Base-by-base conservation (phyloP, 768 basidiomycete genomes). In the Trametes sanguinea region DNA sequence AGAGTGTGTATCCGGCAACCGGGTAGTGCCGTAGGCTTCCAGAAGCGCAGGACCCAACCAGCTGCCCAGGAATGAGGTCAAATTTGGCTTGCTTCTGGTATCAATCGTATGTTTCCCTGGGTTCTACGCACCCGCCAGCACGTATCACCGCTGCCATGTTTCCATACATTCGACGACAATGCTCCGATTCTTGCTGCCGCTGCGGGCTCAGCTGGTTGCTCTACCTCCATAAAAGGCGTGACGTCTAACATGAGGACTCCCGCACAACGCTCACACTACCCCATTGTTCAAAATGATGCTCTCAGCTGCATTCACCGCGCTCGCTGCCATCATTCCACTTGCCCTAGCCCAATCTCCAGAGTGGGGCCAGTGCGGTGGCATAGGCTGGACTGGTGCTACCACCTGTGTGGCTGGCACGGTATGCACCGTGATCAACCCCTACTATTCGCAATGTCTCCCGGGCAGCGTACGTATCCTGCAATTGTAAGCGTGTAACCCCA, bases 381-480 rank as follows among this genome's bases (percentile, higher is more conserved):
- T 76, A 52, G 77, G 77, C 67, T 69, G 69, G 76, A 67, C 67
- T 5, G 65, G 79, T 69, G 32, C 72, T n/a, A 73, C 71, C 14
- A 70, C 78, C 7, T 82, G 80, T 56, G 71, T 76, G 32, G 16
- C 76, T 3, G 79, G 80, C 2, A 74, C 72, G 29, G 71, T 70
- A 8, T 81, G 81, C 66, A 72, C 69, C 6, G 69, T 66, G 45
- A 66, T 65, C n/a, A 81, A 79, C 66, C 43, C 74, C 3, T 81
- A 73, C 59, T 82, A 79, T 63, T 79, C 76, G 8, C 81, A 82
- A 62, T 82, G 81, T 64, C 69, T 82, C 22, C 79, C 73, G 4
- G 67, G 65, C 22, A 42, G 45, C 11, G 69, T 64, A 44, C 44
- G 68, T 61, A 17, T 17, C 2, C 22, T 22, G 22, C 22, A 22